phyloP scores from a whole-genome alignment of 345 rosid species.

The Limnanthes douglasii region DNA sequence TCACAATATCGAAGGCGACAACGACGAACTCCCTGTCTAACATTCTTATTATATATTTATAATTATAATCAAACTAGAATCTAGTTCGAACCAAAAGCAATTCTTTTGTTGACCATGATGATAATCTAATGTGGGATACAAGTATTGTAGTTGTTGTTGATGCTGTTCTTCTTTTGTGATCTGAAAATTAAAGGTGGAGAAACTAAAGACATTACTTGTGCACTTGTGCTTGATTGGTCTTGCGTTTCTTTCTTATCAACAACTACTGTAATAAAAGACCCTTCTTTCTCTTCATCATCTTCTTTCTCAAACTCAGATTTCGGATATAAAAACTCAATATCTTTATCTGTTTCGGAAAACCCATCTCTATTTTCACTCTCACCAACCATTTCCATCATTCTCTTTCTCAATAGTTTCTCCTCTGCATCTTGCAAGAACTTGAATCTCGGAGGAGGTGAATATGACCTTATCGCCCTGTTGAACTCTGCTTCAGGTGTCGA shows the following conservation, averaged over 20 bases:
- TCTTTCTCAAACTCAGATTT: conserved; percentile 16
- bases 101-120: conserved; percentile 6
- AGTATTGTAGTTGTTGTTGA: too few relatives aligned
- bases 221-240: conserved; percentile 16
- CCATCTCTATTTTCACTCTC: conserved; percentile 1
- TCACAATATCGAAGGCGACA: too few relatives aligned
- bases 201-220: conserved; percentile 26
- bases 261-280: conserved; percentile 32
- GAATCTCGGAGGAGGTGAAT: conserved; percentile 85
- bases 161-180: conserved; percentile 12
- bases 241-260: conserved; percentile 21
- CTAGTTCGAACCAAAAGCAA: too few relatives aligned
- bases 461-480: conserved; percentile 39
- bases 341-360: conserved; percentile 7
- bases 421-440: conserved; percentile 94
- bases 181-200: conserved; percentile 21
- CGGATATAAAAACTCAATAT: conserved; percentile 5
- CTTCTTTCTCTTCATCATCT: conserved; percentile 43
- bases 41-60: too few relatives aligned
- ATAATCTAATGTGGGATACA: conserved; percentile 8
- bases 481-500: conserved; percentile 82
- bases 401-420: conserved; percentile 51
- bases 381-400: conserved; percentile 19
- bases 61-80: neutral
- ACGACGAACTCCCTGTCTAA: too few relatives aligned